A percentile compares a stretch with the other conserved stretches of the same genome.
Conservation (phyloP, 1,284 basidiomycete species). For the Cryptococcus sp. region DNA sequence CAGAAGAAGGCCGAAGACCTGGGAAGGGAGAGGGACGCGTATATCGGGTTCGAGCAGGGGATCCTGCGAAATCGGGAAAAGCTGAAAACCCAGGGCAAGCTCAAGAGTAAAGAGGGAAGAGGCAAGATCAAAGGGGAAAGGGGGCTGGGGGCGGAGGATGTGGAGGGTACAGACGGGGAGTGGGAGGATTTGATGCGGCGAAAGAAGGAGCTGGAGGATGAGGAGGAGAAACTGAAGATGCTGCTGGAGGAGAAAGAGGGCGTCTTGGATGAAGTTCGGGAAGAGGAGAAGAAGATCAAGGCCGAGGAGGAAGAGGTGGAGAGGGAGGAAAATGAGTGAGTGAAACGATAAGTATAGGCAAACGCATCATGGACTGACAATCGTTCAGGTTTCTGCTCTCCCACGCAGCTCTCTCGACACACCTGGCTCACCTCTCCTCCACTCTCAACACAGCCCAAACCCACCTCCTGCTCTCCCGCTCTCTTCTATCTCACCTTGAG, state of each 20-base stretch:
- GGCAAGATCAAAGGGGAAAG: constrained; percentile 50
- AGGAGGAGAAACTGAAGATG: constrained; percentile 57
- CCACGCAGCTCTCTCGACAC: constrained; percentile 24
- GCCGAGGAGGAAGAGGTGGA: constrained; percentile 69
- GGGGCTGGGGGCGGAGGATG: constrained; percentile 33
- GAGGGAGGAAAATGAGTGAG: constrained; percentile 63
- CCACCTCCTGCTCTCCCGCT: constrained; percentile 43
- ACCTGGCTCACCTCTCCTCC: constrained; percentile 12
- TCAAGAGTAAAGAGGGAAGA: constrained; percentile 56
- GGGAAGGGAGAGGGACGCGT: constrained; percentile 86
- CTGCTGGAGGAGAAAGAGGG: constrained; percentile 57
- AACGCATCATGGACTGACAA: background rate
- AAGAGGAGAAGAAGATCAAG: constrained; percentile 69
- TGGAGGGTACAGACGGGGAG: constrained; percentile 38
- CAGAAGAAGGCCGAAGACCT: constrained; percentile 82
- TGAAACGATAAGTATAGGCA: background rate
- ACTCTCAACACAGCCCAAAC: constrained; percentile 31
- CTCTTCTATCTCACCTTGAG: constrained; percentile 61
- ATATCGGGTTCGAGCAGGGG: constrained; percentile 86
- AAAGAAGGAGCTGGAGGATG: constrained; percentile 59
- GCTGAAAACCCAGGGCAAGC: background rate
- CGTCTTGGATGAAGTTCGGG: constrained; percentile 68
- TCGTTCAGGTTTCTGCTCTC: constrained; percentile 34
- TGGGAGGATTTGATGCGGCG: constrained; percentile 59
- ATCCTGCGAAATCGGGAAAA: constrained; percentile 52